A percentile compares a stretch with the other conserved stretches of the same genome.
These are phyloP conservation scores for Musa acuminata DNA, from an alignment of 176 grass and related monocot genomes.

Conservation along the genomic window DNA sequence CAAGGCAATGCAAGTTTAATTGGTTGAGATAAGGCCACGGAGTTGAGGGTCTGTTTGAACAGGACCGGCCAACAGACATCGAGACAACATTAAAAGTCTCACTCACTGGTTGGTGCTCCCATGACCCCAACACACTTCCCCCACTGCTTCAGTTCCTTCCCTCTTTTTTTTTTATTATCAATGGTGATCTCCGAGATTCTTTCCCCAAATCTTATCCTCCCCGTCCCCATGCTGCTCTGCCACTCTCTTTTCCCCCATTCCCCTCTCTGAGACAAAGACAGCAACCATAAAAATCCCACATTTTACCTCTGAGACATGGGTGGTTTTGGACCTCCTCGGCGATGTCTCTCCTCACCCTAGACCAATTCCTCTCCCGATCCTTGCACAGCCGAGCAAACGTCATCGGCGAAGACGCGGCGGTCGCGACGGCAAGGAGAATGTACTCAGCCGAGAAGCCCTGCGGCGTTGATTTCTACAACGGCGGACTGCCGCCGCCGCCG, in stretches of 20 bases:
- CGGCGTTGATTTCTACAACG: slow-evolving; percentile 11
- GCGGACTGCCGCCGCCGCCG: slow-evolving; percentile 31
- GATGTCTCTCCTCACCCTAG: slow-evolving; percentile 44
- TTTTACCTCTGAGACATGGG: slow-evolving; percentile 6
- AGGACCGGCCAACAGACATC: no score
- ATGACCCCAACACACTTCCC: no score
- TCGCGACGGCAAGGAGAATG: slow-evolving; percentile 4
- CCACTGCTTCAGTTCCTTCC: neutral
- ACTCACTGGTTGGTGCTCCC: no score
- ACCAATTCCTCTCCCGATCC: slow-evolving; percentile 24
- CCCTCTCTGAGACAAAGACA: neutral
- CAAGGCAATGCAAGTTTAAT: no score
- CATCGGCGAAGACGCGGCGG: slow-evolving; percentile 6
- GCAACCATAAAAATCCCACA: neutral
- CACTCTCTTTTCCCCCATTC: neutral
- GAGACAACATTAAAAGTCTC: no score
- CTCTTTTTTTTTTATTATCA: neutral
- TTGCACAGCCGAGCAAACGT: neutral
- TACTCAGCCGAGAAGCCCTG: slow-evolving; percentile 23
- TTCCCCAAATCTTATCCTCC: neutral
- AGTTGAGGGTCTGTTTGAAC: no score
- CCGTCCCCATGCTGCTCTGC: neutral
- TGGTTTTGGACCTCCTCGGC: slow-evolving; percentile 1
- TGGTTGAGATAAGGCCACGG: no score
- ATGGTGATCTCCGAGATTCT: neutral